These are phyloP conservation scores for Adansonia digitata DNA, from an alignment of 345 rosid genomes.

Conservation along the genomic window DNA sequence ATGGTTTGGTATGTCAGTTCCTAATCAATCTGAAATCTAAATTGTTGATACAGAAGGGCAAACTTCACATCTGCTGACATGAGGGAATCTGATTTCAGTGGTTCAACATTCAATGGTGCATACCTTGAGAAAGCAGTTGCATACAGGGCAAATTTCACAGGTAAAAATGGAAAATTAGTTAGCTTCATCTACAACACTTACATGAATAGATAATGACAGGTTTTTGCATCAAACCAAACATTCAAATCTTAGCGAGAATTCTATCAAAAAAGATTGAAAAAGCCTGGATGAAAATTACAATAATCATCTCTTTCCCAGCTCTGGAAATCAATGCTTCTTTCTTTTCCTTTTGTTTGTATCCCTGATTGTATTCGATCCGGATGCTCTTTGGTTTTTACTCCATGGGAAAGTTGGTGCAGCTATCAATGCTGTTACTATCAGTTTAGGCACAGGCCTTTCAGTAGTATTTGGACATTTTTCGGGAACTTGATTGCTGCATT, in stretches of 20 bases:
- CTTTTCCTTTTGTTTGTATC: background rate
- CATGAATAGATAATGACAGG: background rate
- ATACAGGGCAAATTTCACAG: slow-evolving; percentile 84
- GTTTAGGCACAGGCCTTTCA: background rate
- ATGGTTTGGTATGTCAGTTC: background rate
- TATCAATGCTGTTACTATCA: background rate
- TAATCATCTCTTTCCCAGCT: background rate
- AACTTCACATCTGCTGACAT: slow-evolving; percentile 94
- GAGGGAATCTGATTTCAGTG: slow-evolving; percentile 93
- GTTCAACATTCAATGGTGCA: slow-evolving; percentile 92
- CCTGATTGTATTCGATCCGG: background rate
- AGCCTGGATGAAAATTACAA: background rate
- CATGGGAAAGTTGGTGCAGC: background rate
- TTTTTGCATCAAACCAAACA: background rate
- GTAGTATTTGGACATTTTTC: background rate
- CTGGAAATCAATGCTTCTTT: background rate
- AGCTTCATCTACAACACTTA: background rate
- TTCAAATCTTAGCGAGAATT: background rate
- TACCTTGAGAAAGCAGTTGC: slow-evolving; percentile 97
- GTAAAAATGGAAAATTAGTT: slow-evolving; percentile 22
- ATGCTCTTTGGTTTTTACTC: background rate
- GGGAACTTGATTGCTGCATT: background rate
- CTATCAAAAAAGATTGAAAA: background rate
- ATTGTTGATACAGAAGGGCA: slow-evolving; percentile 69
- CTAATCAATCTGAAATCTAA: slow-evolving; percentile 21